Evolutionary conservation across 2,329 filamentous ascomycete genomes (phyloP).

Genomic region (Paraconiothyrium sp.): DNA sequence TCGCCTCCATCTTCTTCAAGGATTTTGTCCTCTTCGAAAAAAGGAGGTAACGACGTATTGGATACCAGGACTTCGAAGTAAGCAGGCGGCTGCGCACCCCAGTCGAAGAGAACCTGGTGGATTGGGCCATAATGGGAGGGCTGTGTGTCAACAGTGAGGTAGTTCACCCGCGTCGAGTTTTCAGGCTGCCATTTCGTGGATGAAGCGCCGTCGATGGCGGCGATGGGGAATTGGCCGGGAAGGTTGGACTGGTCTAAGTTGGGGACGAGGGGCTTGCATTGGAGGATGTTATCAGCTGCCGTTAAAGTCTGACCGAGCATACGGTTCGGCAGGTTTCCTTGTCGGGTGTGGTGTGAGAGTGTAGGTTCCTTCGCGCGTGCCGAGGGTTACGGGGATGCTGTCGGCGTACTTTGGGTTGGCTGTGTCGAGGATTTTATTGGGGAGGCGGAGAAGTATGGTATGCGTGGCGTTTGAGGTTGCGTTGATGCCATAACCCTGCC

Average conservation of each 20-base stretch:
- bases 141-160: slow-evolving; percentile 63
- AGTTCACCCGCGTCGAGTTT: slow-evolving; percentile 59
- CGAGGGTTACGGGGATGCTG: slow-evolving; percentile 68
- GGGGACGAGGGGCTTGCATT: slow-evolving; percentile 65
- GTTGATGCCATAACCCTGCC: slow-evolving; percentile 70
- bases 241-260: slow-evolving; percentile 58
- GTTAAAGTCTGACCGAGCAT: slow-evolving; percentile 65
- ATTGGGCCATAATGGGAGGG: slow-evolving; percentile 52
- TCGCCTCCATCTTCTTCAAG: slow-evolving; percentile 7
- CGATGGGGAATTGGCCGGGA: slow-evolving; percentile 74
- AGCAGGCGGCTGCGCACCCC: slow-evolving; percentile 65
- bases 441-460: slow-evolving; percentile 67
- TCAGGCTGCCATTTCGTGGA: slow-evolving; percentile 74
- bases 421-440: slow-evolving; percentile 57
- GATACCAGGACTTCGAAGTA: slow-evolving; percentile 65
- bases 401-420: slow-evolving; percentile 65
- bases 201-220: slow-evolving; percentile 71
- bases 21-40: slow-evolving; percentile 13
- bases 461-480: slow-evolving; percentile 71
- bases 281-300: slow-evolving; percentile 67
- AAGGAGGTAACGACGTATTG: slow-evolving; percentile 54
- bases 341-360: slow-evolving; percentile 53
- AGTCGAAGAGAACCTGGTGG: slow-evolving; percentile 66
- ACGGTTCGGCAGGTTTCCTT: slow-evolving; percentile 66
- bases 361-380: slow-evolving; percentile 55